Conservation (phyloP, 2,329 filamentous ascomycete genomes). For the Mariannaea elegans region DNA sequence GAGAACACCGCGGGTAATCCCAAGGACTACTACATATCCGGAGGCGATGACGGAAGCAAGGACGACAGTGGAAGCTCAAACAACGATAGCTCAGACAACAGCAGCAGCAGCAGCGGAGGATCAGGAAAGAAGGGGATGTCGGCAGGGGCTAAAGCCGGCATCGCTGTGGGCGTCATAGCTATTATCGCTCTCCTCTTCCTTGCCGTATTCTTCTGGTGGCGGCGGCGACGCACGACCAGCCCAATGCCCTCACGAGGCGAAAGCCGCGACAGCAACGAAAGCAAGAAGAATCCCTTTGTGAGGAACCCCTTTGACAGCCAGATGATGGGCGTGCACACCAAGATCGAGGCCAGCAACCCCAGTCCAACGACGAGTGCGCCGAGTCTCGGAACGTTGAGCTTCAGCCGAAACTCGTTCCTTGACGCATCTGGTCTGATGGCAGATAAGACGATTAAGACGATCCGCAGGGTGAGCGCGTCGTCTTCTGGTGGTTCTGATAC, state of each 20-base stretch:
- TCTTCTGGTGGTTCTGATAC: conserved; percentile 29
- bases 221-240: conserved; percentile 9
- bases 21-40: conserved; percentile 35
- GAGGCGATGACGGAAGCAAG: conserved; percentile 2
- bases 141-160: conserved; percentile 35
- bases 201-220: conserved; percentile 32
- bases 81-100: background rate
- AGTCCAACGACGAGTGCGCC: conserved; percentile 29
- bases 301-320: conserved; percentile 32
- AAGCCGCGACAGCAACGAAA: conserved; percentile 30
- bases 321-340: conserved; percentile 37
- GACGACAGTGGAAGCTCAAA: conserved; percentile 12
- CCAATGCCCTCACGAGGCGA: conserved; percentile 21
- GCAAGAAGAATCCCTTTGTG: conserved; percentile 12
- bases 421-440: conserved; percentile 30
- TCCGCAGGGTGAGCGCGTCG: conserved; percentile 38
- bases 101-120: conserved; percentile 3
- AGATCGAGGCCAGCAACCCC: conserved; percentile 38
- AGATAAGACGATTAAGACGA: conserved; percentile 36
- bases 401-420: conserved; percentile 37
- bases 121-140: conserved; percentile 31
- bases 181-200: conserved; percentile 18
- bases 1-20: conserved; percentile 39
- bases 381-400: conserved; percentile 37
- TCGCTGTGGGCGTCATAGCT: conserved; percentile 32